These are phyloP conservation scores for Ulmus americana DNA, from an alignment of 331 rosid species.

Conservation along the genomic window DNA sequence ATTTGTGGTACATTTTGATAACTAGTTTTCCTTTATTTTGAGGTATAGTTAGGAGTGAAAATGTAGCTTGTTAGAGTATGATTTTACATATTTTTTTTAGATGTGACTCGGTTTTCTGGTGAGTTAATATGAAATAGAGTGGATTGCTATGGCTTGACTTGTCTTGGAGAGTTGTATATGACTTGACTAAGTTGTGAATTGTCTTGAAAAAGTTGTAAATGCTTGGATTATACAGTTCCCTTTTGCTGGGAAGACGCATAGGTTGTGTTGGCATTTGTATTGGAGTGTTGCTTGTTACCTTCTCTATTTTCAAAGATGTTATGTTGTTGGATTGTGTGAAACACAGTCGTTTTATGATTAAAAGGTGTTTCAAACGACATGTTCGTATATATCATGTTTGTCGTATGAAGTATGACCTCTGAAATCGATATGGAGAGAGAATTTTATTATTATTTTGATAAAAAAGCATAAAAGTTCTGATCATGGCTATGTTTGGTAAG, in stretches of 20 bases:
- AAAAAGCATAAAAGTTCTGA: too few species aligned
- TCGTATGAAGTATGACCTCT: too few species aligned
- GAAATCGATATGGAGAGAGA: background rate
- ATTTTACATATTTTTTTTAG: slow-evolving; percentile 1
- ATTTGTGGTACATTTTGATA: background rate
- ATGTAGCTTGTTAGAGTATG: background rate
- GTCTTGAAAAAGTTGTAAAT: slow-evolving; percentile 16
- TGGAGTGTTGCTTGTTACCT: background rate
- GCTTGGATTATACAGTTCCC: slow-evolving; percentile 1
- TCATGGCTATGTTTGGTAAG: too few species aligned
- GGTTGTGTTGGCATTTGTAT: slow-evolving; percentile 2
- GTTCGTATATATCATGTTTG: too few species aligned
- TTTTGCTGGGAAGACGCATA: slow-evolving; percentile 7
- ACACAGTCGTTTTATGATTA: too few species aligned
- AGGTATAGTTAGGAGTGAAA: background rate
- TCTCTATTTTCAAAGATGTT: background rate
- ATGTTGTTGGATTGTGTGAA: too few species aligned
- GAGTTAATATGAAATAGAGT: background rate
- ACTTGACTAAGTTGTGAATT: slow-evolving; percentile 1
- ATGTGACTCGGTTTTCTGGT: background rate
- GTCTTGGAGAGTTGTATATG: slow-evolving; percentile 18
- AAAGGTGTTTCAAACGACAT: too few species aligned
- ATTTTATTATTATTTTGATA: too few species aligned
- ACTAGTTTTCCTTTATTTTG: slow-evolving; percentile 2
- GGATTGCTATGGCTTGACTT: background rate